Evolutionary conservation across 2,329 filamentous ascomycete genomes (phyloP).

Genomic region (Colletotrichum falcatum): DNA sequence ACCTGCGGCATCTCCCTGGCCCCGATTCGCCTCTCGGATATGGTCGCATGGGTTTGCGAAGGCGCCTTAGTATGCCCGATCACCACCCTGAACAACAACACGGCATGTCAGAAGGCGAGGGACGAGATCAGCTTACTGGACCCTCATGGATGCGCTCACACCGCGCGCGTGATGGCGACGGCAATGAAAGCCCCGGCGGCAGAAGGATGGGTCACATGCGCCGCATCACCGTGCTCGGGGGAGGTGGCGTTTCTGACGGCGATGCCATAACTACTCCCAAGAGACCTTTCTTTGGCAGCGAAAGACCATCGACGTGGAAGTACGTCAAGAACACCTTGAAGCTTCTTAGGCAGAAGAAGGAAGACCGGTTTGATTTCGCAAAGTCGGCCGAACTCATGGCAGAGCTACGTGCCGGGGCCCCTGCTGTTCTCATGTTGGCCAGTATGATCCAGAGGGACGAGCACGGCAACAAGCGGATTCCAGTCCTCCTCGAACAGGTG

Average conservation of each 20-base stretch:
- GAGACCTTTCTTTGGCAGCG: constrained; percentile 70
- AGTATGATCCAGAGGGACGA: constrained; percentile 99
- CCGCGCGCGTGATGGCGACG: constrained; percentile 57
- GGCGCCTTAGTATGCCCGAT: constrained; percentile 76
- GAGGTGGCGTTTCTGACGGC: constrained; percentile 73
- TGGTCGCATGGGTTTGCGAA: constrained; percentile 67
- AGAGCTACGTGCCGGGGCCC: constrained; percentile 90
- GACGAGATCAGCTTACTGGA: constrained; percentile 70
- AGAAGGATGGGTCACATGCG: constrained; percentile 73
- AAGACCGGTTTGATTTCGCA: constrained; percentile 89
- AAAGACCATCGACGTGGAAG: constrained; percentile 84
- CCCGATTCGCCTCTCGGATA: constrained; percentile 56
- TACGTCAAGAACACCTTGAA: constrained; percentile 92
- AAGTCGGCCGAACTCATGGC: constrained; percentile 98
- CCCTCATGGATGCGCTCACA: constrained; percentile 64
- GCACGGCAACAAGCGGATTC: constrained; percentile 93
- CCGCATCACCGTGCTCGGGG: constrained; percentile 73
- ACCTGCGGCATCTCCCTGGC: constrained; percentile 57
- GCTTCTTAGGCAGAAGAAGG: constrained; percentile 81
- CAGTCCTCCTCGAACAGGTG: constrained; percentile 93
- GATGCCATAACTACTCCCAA: constrained; percentile 68
- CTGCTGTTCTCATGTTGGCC: constrained; percentile 92
- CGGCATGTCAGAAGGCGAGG: constrained; percentile 81
- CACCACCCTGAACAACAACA: constrained; percentile 68
- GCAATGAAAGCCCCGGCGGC: constrained; percentile 61